A percentile compares a stretch with the other conserved stretches of the same genome.
Conservation (phyloP, 2,329 filamentous ascomycete species). For the Exophiala dermatitidis region DNA sequence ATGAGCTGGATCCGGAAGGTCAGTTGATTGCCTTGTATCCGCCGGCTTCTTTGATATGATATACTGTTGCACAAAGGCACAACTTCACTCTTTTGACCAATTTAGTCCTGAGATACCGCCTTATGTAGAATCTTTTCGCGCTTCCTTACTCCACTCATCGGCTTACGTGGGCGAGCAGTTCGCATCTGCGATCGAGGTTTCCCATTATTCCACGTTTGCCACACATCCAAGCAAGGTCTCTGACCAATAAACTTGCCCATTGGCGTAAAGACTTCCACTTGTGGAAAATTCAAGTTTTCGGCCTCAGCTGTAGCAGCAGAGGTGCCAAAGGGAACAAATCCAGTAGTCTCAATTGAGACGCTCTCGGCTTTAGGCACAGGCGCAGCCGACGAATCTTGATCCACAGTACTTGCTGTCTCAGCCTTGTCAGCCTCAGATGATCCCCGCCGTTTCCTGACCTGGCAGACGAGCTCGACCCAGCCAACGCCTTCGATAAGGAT, state of each 20-base stretch:
- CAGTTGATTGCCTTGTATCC: no score
- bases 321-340: conserved; percentile 17
- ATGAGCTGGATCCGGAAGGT: no score
- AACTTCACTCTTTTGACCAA: background rate
- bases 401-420: background rate
- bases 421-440: background rate
- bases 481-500: conserved; percentile 86
- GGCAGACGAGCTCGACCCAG: conserved; percentile 82
- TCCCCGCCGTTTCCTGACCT: conserved; percentile 54
- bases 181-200: conserved; percentile 8
- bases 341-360: conserved; percentile 12
- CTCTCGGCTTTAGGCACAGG: conserved; percentile 9
- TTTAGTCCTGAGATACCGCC: background rate
- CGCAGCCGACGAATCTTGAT: background rate
- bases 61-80: background rate
- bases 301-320: conserved; percentile 18
- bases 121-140: conserved; percentile 9
- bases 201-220: conserved; percentile 19
- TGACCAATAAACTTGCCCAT: conserved; percentile 68
- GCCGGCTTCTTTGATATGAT: no score
- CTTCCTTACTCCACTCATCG: conserved; percentile 21
- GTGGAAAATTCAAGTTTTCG: conserved; percentile 49
- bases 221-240: conserved; percentile 15
- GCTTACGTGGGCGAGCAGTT: conserved; percentile 15
- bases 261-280: conserved; percentile 78